Conservation (phyloP, 2,329 filamentous ascomycete species). For the Penicillium sp. region DNA sequence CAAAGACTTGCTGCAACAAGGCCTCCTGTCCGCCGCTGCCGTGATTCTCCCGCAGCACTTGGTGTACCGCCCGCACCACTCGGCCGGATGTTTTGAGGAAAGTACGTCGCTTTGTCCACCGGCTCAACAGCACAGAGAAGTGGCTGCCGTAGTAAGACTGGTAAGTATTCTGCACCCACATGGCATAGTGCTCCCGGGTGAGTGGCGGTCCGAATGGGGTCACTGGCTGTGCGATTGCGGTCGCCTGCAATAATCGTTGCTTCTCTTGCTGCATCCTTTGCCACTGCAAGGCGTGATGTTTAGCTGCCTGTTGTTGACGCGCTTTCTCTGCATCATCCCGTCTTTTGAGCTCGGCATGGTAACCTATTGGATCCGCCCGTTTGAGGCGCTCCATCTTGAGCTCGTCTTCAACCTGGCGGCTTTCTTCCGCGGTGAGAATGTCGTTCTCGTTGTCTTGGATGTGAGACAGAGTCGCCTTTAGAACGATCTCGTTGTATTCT, state of each 20-base stretch:
- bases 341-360: slow-evolving; percentile 1
- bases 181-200: too few relatives aligned
- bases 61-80: too few relatives aligned
- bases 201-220: too few relatives aligned
- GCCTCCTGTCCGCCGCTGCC: too few relatives aligned
- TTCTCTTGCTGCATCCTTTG: background rate
- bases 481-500: slow-evolving; percentile 30
- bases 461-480: slow-evolving; percentile 65
- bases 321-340: background rate
- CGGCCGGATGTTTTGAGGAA: too few relatives aligned
- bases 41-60: too few relatives aligned
- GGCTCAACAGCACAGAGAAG: too few relatives aligned
- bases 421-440: slow-evolving; percentile 64
- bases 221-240: background rate
- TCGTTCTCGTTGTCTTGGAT: slow-evolving; percentile 69
- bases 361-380: slow-evolving; percentile 2
- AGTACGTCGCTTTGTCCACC: too few relatives aligned
- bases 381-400: slow-evolving; percentile 43
- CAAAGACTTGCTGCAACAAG: background rate
- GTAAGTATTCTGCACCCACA: too few relatives aligned
- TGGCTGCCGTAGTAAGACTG: too few relatives aligned
- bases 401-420: slow-evolving; percentile 54
- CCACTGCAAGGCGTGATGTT: background rate
- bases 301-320: background rate
- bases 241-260: background rate